Conservation (phyloP, 1,139 yeast species). For the Wickerhamomyces sp. region DNA sequence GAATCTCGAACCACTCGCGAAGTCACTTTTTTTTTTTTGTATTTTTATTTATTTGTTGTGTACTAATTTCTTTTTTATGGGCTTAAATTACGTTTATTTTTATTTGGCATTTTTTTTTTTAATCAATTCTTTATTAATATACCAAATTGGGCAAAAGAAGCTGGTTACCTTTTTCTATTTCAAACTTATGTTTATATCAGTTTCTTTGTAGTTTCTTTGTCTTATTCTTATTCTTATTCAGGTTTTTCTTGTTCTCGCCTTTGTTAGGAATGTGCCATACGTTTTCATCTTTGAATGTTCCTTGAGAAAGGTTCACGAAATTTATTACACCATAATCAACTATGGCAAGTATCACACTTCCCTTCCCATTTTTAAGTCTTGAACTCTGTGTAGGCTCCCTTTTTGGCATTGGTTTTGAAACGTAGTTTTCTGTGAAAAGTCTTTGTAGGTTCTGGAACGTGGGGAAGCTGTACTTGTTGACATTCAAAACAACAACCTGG, state of each 20-base stretch:
- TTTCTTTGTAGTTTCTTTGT: not conserved
- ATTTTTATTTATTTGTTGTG: too few relatives aligned
- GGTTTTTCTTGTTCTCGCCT: not conserved
- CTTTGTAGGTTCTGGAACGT: slow-evolving; percentile 32
- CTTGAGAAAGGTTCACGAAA: slow-evolving; percentile 56
- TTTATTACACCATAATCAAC: slow-evolving; percentile 72
- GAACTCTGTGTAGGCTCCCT: slow-evolving; percentile 28
- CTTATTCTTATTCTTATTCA: not conserved
- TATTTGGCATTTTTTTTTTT: too few relatives aligned
- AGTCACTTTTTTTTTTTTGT: too few relatives aligned
- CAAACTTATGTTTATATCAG: too few relatives aligned
- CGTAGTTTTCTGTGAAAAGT: slow-evolving; percentile 28
- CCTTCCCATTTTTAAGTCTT: slow-evolving; percentile 42
- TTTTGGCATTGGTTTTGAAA: slow-evolving; percentile 37
- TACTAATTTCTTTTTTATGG: too few relatives aligned
- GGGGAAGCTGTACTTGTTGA: slow-evolving; percentile 51
- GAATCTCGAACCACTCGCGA: too few relatives aligned
- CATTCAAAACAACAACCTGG: slow-evolving; percentile 58
- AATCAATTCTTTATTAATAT: too few relatives aligned
- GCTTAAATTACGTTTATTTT: too few relatives aligned
- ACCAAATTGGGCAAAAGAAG: too few relatives aligned
- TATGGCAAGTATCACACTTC: slow-evolving; percentile 52
- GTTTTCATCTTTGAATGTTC: slow-evolving; percentile 47
- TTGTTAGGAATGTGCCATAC: slow-evolving; percentile 31
- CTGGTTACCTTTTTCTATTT: too few relatives aligned